Evolutionary conservation across 148 eudicot species (phyloP).

Genomic region (Diospyros kaki): DNA sequence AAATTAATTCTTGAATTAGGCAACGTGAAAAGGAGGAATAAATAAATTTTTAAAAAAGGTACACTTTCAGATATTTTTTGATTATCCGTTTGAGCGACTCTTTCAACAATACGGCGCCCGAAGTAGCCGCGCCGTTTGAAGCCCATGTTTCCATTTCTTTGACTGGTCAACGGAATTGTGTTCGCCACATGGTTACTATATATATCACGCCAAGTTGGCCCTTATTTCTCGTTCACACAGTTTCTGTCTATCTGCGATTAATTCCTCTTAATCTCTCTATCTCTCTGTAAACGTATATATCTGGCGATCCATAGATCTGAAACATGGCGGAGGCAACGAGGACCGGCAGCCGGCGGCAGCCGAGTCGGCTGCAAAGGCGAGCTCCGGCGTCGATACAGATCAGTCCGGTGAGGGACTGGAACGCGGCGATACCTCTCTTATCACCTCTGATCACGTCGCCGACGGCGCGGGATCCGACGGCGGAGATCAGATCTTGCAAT

Average conservation of each 20-base stretch:
- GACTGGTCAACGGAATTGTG: too few relatives aligned
- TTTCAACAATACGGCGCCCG: too few relatives aligned
- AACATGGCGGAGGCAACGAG: conserved; percentile 28
- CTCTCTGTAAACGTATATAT: neutral
- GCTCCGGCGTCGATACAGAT: conserved; percentile 69
- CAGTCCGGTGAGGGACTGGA: conserved; percentile 50
- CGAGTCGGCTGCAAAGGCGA: conserved; percentile 49
- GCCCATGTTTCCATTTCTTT: too few relatives aligned
- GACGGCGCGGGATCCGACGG: conserved; percentile 24
- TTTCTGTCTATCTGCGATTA: neutral
- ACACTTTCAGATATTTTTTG: too few relatives aligned
- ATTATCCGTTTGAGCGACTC: too few relatives aligned
- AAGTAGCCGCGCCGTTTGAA: too few relatives aligned
- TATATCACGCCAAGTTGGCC: too few relatives aligned
- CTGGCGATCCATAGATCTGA: neutral
- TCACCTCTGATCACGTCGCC: conserved; percentile 62
- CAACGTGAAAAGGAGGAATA: too few relatives aligned
- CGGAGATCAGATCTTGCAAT: conserved; percentile 21
- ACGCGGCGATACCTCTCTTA: conserved; percentile 62
- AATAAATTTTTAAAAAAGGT: too few relatives aligned
- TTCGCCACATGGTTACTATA: too few relatives aligned
- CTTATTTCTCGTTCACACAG: neutral
- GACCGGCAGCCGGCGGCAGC: conserved; percentile 25
- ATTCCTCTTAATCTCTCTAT: neutral
- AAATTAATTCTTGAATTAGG: too few relatives aligned